A percentile compares a stretch with the other conserved stretches of the same genome.
phyloP scores from a whole-genome alignment of 2,329 filamentous ascomycete genomes.

The Colletotrichum cordylinicola region DNA sequence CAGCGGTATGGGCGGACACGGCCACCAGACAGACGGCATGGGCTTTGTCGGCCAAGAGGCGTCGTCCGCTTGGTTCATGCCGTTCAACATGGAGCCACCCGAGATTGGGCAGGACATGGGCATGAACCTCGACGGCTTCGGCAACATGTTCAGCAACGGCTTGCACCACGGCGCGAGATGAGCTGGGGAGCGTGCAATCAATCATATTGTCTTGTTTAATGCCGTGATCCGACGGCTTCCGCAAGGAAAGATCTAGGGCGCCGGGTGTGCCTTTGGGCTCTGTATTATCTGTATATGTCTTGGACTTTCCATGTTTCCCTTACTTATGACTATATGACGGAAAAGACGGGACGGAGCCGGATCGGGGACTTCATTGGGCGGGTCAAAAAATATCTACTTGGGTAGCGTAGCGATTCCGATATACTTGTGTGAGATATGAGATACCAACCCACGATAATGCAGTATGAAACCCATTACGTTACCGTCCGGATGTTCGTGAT shows the following conservation, averaged over 20 bases:
- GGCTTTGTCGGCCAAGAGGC: constrained; percentile 45
- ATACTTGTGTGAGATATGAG: constrained; percentile 12
- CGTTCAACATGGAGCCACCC: constrained; percentile 87
- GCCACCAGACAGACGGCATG: constrained; percentile 22
- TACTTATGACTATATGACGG: neutral
- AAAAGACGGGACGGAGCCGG: neutral
- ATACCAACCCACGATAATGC: constrained; percentile 4
- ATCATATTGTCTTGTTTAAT: neutral
- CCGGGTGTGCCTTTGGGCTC: neutral
- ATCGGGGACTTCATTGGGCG: neutral
- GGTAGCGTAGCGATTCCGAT: constrained; percentile 7
- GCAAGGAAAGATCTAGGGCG: neutral
- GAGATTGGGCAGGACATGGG: constrained; percentile 57
- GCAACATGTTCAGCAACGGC: constrained; percentile 49
- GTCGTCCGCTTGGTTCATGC: constrained; percentile 85
- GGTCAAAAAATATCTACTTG: neutral
- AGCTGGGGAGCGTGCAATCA: neutral
- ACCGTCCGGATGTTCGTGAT: neutral
- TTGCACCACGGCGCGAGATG: constrained; percentile 28
- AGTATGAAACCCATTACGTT: neutral
- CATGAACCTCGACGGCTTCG: constrained; percentile 54
- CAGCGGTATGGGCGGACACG: constrained; percentile 35
- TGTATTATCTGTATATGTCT: constrained; percentile 2
- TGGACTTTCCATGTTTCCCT: neutral
- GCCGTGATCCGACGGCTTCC: neutral